Evolutionary conservation across 2,329 filamentous ascomycete genomes (phyloP).

Genomic region (Claviceps purpurea): DNA sequence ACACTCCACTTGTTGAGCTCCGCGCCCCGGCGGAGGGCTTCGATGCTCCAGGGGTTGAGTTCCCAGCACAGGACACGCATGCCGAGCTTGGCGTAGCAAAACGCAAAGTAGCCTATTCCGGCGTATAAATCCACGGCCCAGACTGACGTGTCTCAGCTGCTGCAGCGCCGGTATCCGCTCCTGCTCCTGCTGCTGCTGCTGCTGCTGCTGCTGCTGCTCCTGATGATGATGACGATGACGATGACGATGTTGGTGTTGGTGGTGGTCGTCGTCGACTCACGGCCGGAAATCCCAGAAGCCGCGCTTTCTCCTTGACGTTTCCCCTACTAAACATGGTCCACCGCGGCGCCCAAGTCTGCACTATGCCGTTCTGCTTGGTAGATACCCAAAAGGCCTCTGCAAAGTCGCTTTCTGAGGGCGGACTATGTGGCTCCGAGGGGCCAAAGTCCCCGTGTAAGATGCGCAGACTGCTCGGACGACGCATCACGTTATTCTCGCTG

Average conservation of each 20-base stretch:
- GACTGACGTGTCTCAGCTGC: conserved; percentile 6
- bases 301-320: conserved; percentile 78
- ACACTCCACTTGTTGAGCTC: conserved; percentile 52
- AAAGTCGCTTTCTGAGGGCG: conserved; percentile 40
- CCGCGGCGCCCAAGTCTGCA: conserved; percentile 73
- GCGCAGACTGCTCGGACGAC: conserved; percentile 56
- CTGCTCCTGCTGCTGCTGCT: background rate
- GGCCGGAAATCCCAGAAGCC: conserved; percentile 44
- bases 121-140: conserved; percentile 75
- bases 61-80: conserved; percentile 76
- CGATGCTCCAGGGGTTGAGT: conserved; percentile 76
- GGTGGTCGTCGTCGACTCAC: too few species aligned
- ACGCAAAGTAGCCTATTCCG: conserved; percentile 88
- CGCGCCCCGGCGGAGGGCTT: conserved; percentile 68
- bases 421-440: conserved; percentile 18
- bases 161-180: background rate
- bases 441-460: conserved; percentile 69
- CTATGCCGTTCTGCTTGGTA: conserved; percentile 64
- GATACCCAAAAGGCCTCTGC: conserved; percentile 62
- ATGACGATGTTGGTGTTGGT: too few species aligned
- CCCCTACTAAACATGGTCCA: conserved; percentile 94
- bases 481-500: conserved; percentile 50
- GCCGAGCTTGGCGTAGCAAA: conserved; percentile 64
- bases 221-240: background rate
- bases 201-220: background rate